phyloP scores from a whole-genome alignment of 2,329 filamentous ascomycete genomes.

The Pestalotiopsis sp. region DNA sequence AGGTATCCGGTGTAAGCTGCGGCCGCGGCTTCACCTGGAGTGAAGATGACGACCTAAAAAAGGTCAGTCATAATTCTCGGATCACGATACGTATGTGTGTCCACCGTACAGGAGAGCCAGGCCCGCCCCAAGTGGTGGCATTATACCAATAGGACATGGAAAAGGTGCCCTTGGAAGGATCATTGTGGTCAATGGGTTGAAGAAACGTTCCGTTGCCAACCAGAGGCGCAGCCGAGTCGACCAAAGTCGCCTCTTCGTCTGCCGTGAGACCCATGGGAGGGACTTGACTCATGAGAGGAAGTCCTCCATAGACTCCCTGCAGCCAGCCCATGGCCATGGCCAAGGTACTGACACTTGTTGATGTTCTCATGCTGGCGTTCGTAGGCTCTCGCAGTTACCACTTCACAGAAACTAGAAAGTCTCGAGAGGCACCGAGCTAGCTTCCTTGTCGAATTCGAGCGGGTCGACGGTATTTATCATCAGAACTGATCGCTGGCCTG shows the following conservation, averaged over 20 bases:
- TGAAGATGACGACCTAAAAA: slow-evolving; percentile 49
- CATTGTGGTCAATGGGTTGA: slow-evolving; percentile 61
- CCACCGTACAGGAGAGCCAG: slow-evolving; percentile 51
- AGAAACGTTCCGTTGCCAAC: slow-evolving; percentile 40
- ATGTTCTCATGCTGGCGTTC: slow-evolving; percentile 14
- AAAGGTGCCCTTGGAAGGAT: slow-evolving; percentile 58
- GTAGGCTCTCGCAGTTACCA: not conserved
- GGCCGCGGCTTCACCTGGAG: slow-evolving; percentile 54
- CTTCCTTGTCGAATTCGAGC: not conserved
- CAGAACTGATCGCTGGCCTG: not conserved
- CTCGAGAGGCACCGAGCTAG: not conserved
- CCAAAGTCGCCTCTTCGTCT: slow-evolving; percentile 17
- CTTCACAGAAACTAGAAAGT: not conserved
- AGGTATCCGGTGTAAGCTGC: slow-evolving; percentile 51
- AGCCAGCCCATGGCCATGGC: slow-evolving; percentile 15
- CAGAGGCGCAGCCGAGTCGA: slow-evolving; percentile 16
- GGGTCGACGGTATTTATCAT: not conserved
- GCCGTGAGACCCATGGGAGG: slow-evolving; percentile 19
- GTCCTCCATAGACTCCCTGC: slow-evolving; percentile 17
- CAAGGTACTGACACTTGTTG: slow-evolving; percentile 13
- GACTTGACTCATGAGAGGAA: slow-evolving; percentile 20
- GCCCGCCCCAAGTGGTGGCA: slow-evolving; percentile 52
- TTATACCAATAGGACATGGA: slow-evolving; percentile 53
- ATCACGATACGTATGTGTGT: not conserved
- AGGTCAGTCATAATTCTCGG: not conserved